Percentiles rank a stretch among this genome's conserved stretches.
phyloP scores from a whole-genome alignment of 2,329 filamentous ascomycete species.

The Beauveria australis region DNA sequence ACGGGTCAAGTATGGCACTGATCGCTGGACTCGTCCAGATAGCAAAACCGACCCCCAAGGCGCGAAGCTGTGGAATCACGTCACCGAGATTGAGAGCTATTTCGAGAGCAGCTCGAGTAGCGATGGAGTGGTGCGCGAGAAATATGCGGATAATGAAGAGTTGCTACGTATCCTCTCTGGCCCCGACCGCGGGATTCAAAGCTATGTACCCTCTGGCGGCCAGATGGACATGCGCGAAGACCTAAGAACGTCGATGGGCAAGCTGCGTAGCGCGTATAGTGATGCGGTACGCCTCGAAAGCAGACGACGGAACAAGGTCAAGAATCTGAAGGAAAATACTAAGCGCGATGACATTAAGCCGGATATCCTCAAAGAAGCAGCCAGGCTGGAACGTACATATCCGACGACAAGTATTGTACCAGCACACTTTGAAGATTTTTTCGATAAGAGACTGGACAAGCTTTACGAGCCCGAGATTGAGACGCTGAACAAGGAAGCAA shows the following conservation, averaged over 20 bases:
- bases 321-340: slow-evolving; percentile 68
- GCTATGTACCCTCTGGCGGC: slow-evolving; percentile 81
- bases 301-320: slow-evolving; percentile 68
- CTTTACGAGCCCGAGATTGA: slow-evolving; percentile 74
- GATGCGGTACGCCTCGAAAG: slow-evolving; percentile 79
- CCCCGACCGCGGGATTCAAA: slow-evolving; percentile 71
- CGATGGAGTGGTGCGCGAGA: slow-evolving; percentile 60
- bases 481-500: slow-evolving; percentile 59
- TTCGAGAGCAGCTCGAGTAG: slow-evolving; percentile 57
- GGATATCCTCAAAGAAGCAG: slow-evolving; percentile 74
- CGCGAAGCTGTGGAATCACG: slow-evolving; percentile 64
- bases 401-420: slow-evolving; percentile 78
- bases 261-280: slow-evolving; percentile 71
- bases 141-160: slow-evolving; percentile 67
- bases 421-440: slow-evolving; percentile 86
- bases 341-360: slow-evolving; percentile 82
- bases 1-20: slow-evolving; percentile 73
- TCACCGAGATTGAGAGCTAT: slow-evolving; percentile 77
- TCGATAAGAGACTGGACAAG: slow-evolving; percentile 66
- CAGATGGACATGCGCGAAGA: slow-evolving; percentile 70
- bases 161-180: slow-evolving; percentile 70
- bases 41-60: slow-evolving; percentile 60
- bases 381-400: slow-evolving; percentile 76
- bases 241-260: slow-evolving; percentile 70
- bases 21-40: slow-evolving; percentile 67